A percentile compares a stretch with the other conserved stretches of the same genome.
Conservation (phyloP, 345 rosid genomes). For the Eucalyptus curtisii region DNA sequence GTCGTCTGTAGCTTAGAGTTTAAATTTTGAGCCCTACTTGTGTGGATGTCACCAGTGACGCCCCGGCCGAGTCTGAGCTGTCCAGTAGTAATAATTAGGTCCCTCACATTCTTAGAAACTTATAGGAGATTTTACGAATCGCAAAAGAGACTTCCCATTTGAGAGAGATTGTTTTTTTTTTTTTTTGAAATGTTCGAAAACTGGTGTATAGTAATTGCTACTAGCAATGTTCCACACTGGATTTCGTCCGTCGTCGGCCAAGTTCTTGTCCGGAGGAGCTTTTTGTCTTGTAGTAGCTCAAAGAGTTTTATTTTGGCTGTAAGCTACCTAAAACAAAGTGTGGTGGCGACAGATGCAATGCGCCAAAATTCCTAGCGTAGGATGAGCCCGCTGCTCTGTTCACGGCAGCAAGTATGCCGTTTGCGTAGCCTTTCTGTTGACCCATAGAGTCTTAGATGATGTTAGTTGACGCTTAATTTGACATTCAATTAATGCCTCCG, state of each 20-base stretch:
- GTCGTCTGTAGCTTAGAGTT: too few species aligned
- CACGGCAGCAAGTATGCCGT: not conserved
- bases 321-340: not conserved
- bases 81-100: not conserved
- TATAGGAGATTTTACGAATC: not conserved
- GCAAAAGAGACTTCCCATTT: not conserved
- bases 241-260: not conserved
- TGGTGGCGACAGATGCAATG: not conserved
- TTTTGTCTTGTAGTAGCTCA: not conserved
- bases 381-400: not conserved
- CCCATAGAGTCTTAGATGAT: not conserved
- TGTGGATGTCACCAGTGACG: not conserved
- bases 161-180: not conserved
- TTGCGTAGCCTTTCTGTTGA: not conserved
- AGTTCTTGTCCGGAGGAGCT: not conserved
- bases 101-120: not conserved
- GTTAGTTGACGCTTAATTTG: too few species aligned
- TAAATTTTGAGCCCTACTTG: not conserved
- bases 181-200: not conserved
- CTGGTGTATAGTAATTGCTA: not conserved
- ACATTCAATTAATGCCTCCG: too few species aligned
- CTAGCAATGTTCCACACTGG: not conserved
- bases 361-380: not conserved
- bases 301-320: not conserved
- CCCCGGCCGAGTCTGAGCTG: not conserved